Evolutionary conservation across 2,329 filamentous ascomycete genomes (phyloP), one percentile per base, ranked within the genome.

Genomic region (Diplocarpon rosae): DNA sequence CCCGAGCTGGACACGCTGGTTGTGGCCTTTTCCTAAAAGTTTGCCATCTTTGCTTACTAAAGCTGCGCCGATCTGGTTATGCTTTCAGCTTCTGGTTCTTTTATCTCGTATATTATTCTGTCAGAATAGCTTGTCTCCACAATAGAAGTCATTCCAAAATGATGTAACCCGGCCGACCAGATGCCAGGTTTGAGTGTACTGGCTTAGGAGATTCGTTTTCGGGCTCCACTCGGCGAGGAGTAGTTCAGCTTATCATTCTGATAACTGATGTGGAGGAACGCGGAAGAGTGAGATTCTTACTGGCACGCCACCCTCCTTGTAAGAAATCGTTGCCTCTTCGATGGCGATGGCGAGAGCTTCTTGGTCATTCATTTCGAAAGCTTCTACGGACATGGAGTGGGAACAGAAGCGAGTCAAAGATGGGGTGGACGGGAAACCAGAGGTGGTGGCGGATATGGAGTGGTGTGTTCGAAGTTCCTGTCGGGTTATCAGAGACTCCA

Each of bases 1-100:
- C 43, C 73, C 73, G 45, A 79, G 80, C 63, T 89, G 84, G 14
- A 86, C 75, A 45, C 84, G 71, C 78, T 83, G 78, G 57, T 89
- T 89, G 61, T 83, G 83, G 10, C 83, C 83, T 47, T 73, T 69
- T 14, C 83, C 83, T 4, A 88, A 68, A 33, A 88, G 75, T 51
- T 71, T 78, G 49, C 84, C 84, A 53, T 85, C 75, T 45, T 72
- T 73, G 32, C 76, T 73, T n/a, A 88, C 72, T 20, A 89, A 68
- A 14, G 67, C 70, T 13, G 72, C 71, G 33, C 72, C 72, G 44
- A 75, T 73, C 69, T 72, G 50, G 10, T 24, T 4, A 24, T 24
- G 7, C 3, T 24, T 24, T 24, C 20, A 24, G 20, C 20, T 24
- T 24, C 3, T 3, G 20, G 20, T 4, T 24, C 20, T 3, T 24